Percentiles rank a stretch among this genome's conserved stretches.
Evolutionary conservation across 2,329 filamentous ascomycete genomes (phyloP).

Genomic region (Massarina eburnea): DNA sequence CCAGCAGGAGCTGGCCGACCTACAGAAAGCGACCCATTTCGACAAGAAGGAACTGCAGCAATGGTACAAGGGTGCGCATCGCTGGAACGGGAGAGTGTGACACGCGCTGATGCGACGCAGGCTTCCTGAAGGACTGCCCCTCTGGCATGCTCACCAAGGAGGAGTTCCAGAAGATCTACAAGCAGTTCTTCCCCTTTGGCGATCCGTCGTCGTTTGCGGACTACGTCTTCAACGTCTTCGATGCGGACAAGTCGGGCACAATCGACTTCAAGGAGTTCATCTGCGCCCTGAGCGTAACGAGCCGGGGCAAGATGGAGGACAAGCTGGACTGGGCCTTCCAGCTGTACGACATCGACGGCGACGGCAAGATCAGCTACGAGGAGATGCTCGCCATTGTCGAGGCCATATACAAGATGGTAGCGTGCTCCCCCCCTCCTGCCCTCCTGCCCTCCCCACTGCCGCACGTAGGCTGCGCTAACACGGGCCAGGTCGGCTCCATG

Average conservation of each 20-base stretch:
- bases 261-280: constrained; percentile 99
- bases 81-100: neutral
- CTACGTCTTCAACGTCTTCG: constrained; percentile 99
- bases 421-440: constrained; percentile 2
- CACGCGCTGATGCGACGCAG: constrained; percentile 51
- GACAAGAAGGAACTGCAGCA: constrained; percentile 99
- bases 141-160: constrained; percentile 96
- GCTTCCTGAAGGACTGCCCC: constrained; percentile 97
- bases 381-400: constrained; percentile 99
- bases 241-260: constrained; percentile 93
- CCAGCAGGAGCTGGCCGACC: constrained; percentile 89
- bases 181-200: constrained; percentile 98
- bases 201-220: constrained; percentile 97
- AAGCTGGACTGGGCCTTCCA: constrained; percentile 99
- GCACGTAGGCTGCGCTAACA: constrained; percentile 16
- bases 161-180: constrained; percentile 99
- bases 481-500: constrained; percentile 92
- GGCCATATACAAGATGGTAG: constrained; percentile 99
- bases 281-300: constrained; percentile 94
- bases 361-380: constrained; percentile 98
- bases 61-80: constrained; percentile 92
- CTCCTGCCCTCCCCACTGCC: neutral
- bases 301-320: constrained; percentile 97
- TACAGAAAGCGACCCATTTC: constrained; percentile 96
- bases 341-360: constrained; percentile 97